Conservation (phyloP, 2,329 filamentous ascomycete genomes). For the Aureobasidium sp. region DNA sequence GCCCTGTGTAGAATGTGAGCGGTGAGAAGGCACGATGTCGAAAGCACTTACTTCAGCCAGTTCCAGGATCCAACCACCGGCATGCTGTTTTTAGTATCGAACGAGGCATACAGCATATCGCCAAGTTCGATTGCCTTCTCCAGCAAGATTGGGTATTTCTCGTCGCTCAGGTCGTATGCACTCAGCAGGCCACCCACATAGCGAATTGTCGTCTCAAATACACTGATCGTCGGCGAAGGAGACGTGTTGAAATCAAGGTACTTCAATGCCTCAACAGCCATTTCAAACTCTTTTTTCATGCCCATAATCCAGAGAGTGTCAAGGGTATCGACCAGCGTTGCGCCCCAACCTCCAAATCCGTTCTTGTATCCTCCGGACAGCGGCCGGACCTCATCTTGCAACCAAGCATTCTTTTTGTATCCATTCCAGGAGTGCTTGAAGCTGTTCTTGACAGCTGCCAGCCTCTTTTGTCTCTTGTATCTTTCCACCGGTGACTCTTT, state of each 20-base stretch:
- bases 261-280: slow-evolving; percentile 51
- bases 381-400: slow-evolving; percentile 76
- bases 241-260: slow-evolving; percentile 51
- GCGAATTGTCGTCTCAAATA: slow-evolving; percentile 65
- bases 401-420: slow-evolving; percentile 73
- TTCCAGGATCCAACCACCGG: slow-evolving; percentile 51
- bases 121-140: slow-evolving; percentile 56
- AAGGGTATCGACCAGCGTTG: slow-evolving; percentile 71
- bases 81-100: slow-evolving; percentile 60
- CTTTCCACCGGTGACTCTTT: slow-evolving; percentile 53
- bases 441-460: slow-evolving; percentile 60
- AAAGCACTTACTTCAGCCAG: slow-evolving; percentile 32
- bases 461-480: slow-evolving; percentile 54
- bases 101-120: slow-evolving; percentile 56
- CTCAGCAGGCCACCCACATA: slow-evolving; percentile 61
- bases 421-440: slow-evolving; percentile 73
- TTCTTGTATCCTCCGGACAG: slow-evolving; percentile 55
- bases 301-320: slow-evolving; percentile 70
- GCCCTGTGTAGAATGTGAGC: slow-evolving; percentile 9
- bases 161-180: slow-evolving; percentile 59
- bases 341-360: slow-evolving; percentile 88
- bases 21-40: too few species aligned
- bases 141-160: slow-evolving; percentile 45
- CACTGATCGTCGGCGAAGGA: slow-evolving; percentile 48
- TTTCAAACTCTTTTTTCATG: slow-evolving; percentile 55